Evolutionary conservation across 192 early-diverging fungal species (phyloP).

Genomic region (Obelidium mucronatum): DNA sequence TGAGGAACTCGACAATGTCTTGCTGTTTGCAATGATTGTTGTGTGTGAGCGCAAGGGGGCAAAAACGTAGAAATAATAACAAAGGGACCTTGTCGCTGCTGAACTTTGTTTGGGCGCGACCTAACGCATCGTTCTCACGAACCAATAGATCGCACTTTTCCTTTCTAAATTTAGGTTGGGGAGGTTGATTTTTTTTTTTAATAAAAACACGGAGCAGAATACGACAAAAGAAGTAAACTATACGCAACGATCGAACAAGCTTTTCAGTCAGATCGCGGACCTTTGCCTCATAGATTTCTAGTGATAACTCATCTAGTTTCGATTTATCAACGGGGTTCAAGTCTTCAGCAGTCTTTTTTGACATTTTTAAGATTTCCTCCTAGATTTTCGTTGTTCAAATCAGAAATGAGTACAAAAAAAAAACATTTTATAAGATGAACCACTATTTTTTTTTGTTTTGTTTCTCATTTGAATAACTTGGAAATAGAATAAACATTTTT

Average conservation of each 20-base stretch:
- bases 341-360: slow-evolving; percentile 31
- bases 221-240: too few relatives aligned
- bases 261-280: slow-evolving; percentile 61
- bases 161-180: slow-evolving; percentile 50
- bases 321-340: slow-evolving; percentile 10
- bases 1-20: slow-evolving; percentile 73
- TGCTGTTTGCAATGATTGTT: slow-evolving; percentile 40
- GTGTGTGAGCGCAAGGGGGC: background rate
- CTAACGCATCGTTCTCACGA: slow-evolving; percentile 59
- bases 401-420: background rate
- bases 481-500: background rate
- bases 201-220: too few relatives aligned
- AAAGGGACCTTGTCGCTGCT: slow-evolving; percentile 61
- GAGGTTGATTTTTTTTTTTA: too few relatives aligned
- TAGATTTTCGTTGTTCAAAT: background rate
- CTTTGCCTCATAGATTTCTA: slow-evolving; percentile 63
- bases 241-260: slow-evolving; percentile 50
- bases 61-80: too few relatives aligned
- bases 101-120: slow-evolving; percentile 58
- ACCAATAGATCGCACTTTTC: slow-evolving; percentile 54
- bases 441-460: background rate
- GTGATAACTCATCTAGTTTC: slow-evolving; percentile 47
- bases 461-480: too few relatives aligned
- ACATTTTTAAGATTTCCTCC: slow-evolving; percentile 15
- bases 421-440: too few relatives aligned